These are phyloP conservation scores for Coprinopsis strossmayeri DNA, from an alignment of 768 basidiomycete genomes.

Conservation along the genomic window DNA sequence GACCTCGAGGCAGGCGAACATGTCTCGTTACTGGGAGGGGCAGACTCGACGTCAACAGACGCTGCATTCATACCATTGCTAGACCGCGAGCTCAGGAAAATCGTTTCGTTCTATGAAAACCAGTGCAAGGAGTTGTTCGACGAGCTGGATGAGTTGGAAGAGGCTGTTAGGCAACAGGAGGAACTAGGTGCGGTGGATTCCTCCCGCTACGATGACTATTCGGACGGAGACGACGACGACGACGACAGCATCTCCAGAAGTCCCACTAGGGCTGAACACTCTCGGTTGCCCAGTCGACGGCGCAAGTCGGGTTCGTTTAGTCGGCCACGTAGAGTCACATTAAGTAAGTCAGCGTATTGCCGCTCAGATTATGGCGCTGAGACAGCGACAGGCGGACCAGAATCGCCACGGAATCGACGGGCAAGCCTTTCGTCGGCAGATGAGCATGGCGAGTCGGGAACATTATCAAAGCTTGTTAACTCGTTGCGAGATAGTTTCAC, in stretches of 20 bases:
- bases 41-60: conserved; percentile 37
- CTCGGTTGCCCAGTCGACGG: conserved; percentile 19
- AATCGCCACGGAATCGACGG: conserved; percentile 13
- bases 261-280: conserved; percentile 18
- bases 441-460: conserved; percentile 19
- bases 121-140: conserved; percentile 70
- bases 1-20: conserved; percentile 66
- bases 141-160: conserved; percentile 53
- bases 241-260: conserved; percentile 34
- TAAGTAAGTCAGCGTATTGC: too few species aligned
- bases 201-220: conserved; percentile 52
- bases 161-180: conserved; percentile 52
- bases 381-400: conserved; percentile 12
- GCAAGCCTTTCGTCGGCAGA: too few species aligned
- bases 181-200: conserved; percentile 44
- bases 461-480: conserved; percentile 35
- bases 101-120: conserved; percentile 66
- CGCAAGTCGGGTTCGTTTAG: conserved; percentile 24
- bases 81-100: conserved; percentile 79
- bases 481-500: conserved; percentile 47
- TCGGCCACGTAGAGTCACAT: background rate
- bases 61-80: conserved; percentile 65
- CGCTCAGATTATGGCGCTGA: too few species aligned
- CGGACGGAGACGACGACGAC: conserved; percentile 54
- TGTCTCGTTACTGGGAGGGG: conserved; percentile 44